These are phyloP conservation scores for Myriosclerotinia duriaeana DNA, from an alignment of 2,329 filamentous ascomycete species.

Conservation along the genomic window DNA sequence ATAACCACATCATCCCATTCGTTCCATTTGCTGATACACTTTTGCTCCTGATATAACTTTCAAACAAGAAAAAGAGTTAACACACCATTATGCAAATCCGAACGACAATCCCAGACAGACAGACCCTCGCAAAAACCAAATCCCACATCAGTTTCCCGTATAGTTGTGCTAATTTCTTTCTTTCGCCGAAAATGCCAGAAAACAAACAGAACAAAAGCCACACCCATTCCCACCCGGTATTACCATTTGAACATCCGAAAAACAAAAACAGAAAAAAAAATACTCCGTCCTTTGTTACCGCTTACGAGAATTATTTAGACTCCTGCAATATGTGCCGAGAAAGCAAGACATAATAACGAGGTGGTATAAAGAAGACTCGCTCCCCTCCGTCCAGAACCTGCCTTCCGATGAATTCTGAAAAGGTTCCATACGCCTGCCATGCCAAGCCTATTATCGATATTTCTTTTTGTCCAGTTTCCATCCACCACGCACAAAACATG, in stretches of 20 bases:
- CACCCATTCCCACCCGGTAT: slow-evolving; percentile 5
- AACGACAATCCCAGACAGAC: slow-evolving; percentile 11
- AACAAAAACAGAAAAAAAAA: slow-evolving; percentile 10
- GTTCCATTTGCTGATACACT: slow-evolving; percentile 6
- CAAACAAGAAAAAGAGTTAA: background rate
- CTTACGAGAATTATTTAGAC: slow-evolving; percentile 8
- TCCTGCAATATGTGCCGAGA: slow-evolving; percentile 18
- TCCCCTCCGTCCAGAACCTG: slow-evolving; percentile 23
- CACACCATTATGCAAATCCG: background rate
- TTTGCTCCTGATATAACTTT: slow-evolving; percentile 13
- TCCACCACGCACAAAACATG: slow-evolving; percentile 19
- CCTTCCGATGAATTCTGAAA: slow-evolving; percentile 19
- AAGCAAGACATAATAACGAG: slow-evolving; percentile 15
- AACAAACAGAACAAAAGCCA: slow-evolving; percentile 4
- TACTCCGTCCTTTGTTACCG: slow-evolving; percentile 12
- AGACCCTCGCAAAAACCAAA: slow-evolving; percentile 3
- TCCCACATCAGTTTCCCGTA: slow-evolving; percentile 4
- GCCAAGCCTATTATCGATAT: slow-evolving; percentile 25
- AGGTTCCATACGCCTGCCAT: slow-evolving; percentile 26
- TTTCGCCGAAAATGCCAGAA: slow-evolving; percentile 17
- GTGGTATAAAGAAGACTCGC: slow-evolving; percentile 15
- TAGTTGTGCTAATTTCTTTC: background rate
- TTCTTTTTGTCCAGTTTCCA: slow-evolving; percentile 19
- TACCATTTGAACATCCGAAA: slow-evolving; percentile 17
- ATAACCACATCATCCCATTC: slow-evolving; percentile 8